Evolutionary conservation across 495 filamentous ascomycete genomes (phyloP), one percentile per base, ranked within the genome.

Genomic region (Penicillium manginii): DNA sequence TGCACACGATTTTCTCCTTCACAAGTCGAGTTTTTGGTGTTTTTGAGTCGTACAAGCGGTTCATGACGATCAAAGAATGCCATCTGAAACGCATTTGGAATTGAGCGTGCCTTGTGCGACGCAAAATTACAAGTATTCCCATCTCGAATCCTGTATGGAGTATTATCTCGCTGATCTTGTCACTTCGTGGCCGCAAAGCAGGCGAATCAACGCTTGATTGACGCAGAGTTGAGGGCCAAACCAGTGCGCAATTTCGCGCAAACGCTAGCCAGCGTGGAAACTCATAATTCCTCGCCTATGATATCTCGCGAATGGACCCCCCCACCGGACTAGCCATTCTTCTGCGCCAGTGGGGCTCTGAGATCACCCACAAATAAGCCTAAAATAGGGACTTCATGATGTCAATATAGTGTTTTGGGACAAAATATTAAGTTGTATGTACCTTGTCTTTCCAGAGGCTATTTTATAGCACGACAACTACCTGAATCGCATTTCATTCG

Each of bases 171-270:
- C 40, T 9, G 40, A 43, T 43, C 40, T 17, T 43, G 19, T n/a
- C 17, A n/a, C 18, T 18, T 43, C 15, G 3, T 2, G 40, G 40
- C 2, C 7, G n/a, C 7, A 43, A n/a, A n/a, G 8, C 1, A 8
- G 40, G 19, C 15, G 15, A 3, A 43, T 43, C 40, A 9, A 19
- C 14, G 0, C 17, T 43, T n/a, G 17, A 43, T 2, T 18, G 17
- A 43, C 17, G 15, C 17, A 18, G 40, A 19, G 17, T 43, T 43
- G 40, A n/a, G 40, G 12, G 40, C 40, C 15, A 43, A 43, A 43
- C 14, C 17, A 43, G n/a, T n/a, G 40, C 40, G 40, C 40, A 43
- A 43, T 43, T 43, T 43, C 15, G n/a, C 40, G 40, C 40, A 43
- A 43, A 43, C 17, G 19, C 40, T 1, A 43, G n/a, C 40, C 40